phyloP scores from a whole-genome alignment of 2,329 filamentous ascomycete genomes.

The Acephala macrosclerotiorum region DNA sequence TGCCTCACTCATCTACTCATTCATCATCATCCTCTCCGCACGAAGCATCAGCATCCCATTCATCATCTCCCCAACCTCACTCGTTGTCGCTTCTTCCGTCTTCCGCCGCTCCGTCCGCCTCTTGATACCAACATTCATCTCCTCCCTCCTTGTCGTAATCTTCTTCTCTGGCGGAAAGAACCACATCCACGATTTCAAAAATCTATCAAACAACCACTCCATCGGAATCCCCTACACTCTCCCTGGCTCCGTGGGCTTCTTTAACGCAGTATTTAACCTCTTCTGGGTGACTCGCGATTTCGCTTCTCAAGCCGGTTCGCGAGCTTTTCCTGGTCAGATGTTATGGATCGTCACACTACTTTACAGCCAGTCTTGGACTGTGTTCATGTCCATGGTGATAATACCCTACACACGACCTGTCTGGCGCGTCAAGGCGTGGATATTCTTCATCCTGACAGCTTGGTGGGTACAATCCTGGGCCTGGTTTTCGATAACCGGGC shows the following conservation, averaged over 20 bases:
- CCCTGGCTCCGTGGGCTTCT: constrained; percentile 49
- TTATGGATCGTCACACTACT: constrained; percentile 54
- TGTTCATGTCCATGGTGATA: constrained; percentile 56
- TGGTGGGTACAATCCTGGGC: constrained; percentile 57
- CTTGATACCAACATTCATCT: constrained; percentile 49
- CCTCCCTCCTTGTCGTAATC: constrained; percentile 48
- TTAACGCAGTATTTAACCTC: constrained; percentile 55
- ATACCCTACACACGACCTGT: constrained; percentile 42
- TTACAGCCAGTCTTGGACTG: constrained; percentile 54
- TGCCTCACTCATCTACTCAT: constrained; percentile 52
- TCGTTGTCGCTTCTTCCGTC: constrained; percentile 48
- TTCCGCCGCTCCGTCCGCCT: constrained; percentile 52
- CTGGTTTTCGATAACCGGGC: constrained; percentile 52
- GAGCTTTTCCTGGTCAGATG: constrained; percentile 52
- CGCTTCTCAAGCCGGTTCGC: constrained; percentile 48
- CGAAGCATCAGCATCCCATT: constrained; percentile 52
- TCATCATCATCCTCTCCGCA: constrained; percentile 54
- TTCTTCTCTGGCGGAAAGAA: constrained; percentile 44
- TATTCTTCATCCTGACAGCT: constrained; percentile 49
- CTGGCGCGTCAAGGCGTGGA: constrained; percentile 29
- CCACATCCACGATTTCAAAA: constrained; percentile 49
- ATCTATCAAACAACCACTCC: constrained; percentile 46
- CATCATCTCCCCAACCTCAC: constrained; percentile 45
- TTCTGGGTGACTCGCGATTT: constrained; percentile 53
- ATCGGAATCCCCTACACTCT: constrained; percentile 45